Evolutionary conservation across 441 rosid genomes (phyloP), one percentile per base, ranked within the genome.

Genomic region (Populus tomentosa): DNA sequence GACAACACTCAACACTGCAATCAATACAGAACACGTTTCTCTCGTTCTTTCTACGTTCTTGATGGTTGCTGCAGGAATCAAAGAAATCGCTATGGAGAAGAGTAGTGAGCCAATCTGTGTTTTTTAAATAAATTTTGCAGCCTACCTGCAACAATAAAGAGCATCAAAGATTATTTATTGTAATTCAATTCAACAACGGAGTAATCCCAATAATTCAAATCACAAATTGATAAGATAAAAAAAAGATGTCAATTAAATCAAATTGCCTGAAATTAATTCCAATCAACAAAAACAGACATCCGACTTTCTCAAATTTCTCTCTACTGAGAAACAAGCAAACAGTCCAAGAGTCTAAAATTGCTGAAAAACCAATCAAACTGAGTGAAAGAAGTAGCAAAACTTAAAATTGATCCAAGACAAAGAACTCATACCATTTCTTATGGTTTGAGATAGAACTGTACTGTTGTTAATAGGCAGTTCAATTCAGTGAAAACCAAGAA

Each of bases 21-120:
- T 95, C 98, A 20, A 93, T 87, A 80, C 99, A 95, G 79, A 93
- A 95, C 0, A 88, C 86, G 21, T 92, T 93, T 80, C 83, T 86
- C 84, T 95, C 98, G 70, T 88, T 95, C 83, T 91, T 94, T 28
- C 92, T 82, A 23, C 87, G 85, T 53, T 85, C 82, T 66, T 79
- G 87, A 83, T 95, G 99, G 62, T 77, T 33, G n/a, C 10, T 46
- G 82, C 99, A 95, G 3, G 82, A 73, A 75, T 85, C 88, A 74
- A 92, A 92, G 88, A 95, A 95, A 24, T 86, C 80, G 76, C 81
- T 76, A 2, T 64, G 74, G 77, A 92, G 74, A 14, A 93, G 87
- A 2, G 82, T 82, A 21, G 50, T 85, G 0, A 95, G 74, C 99
- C 99, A 95, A 73, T 85, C 88, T 24, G 70, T 80, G 65, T 80